Evolutionary conservation across 768 basidiomycete genomes (phyloP).

Genomic region (Termitomyces sp.): DNA sequence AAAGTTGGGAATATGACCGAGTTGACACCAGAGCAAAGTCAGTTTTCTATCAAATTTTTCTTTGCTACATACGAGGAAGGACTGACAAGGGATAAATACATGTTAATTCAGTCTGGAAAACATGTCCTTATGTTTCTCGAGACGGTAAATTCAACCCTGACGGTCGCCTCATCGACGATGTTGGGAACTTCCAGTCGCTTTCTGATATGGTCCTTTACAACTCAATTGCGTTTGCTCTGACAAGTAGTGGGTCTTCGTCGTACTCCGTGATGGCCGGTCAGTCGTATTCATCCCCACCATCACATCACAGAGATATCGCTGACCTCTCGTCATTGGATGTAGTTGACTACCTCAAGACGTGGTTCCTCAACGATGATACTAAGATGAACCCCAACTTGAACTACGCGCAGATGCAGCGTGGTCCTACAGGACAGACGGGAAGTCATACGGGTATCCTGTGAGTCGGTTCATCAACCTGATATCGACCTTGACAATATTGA

Average conservation of each 20-base stretch:
- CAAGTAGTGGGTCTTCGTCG: slow-evolving; percentile 27
- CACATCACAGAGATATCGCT: neutral
- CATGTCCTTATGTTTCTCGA: slow-evolving; percentile 50
- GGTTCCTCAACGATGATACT: slow-evolving; percentile 58
- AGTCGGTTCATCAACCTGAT: slow-evolving; percentile 14
- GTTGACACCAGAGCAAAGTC: slow-evolving; percentile 50
- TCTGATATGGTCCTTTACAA: slow-evolving; percentile 64
- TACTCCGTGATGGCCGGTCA: slow-evolving; percentile 42
- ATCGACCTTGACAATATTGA: neutral
- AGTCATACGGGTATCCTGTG: slow-evolving; percentile 55
- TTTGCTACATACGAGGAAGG: neutral
- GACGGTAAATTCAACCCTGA: slow-evolving; percentile 71
- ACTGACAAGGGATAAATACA: neutral
- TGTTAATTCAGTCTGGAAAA: slow-evolving; percentile 59
- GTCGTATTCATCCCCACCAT: slow-evolving; percentile 15
- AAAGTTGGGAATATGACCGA: slow-evolving; percentile 54
- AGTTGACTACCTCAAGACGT: slow-evolving; percentile 47
- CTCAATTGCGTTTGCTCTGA: slow-evolving; percentile 50
- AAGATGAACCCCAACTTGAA: slow-evolving; percentile 65
- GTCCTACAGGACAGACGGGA: slow-evolving; percentile 35
- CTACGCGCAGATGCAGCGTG: slow-evolving; percentile 49
- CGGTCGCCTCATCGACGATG: slow-evolving; percentile 50
- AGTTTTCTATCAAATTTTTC: slow-evolving; percentile 8
- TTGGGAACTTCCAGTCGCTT: slow-evolving; percentile 50
- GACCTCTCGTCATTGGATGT: neutral